Evolutionary conservation across 2,329 filamentous ascomycete genomes (phyloP), one percentile per base, ranked within the genome.

Genomic region (Penicillium hordei): DNA sequence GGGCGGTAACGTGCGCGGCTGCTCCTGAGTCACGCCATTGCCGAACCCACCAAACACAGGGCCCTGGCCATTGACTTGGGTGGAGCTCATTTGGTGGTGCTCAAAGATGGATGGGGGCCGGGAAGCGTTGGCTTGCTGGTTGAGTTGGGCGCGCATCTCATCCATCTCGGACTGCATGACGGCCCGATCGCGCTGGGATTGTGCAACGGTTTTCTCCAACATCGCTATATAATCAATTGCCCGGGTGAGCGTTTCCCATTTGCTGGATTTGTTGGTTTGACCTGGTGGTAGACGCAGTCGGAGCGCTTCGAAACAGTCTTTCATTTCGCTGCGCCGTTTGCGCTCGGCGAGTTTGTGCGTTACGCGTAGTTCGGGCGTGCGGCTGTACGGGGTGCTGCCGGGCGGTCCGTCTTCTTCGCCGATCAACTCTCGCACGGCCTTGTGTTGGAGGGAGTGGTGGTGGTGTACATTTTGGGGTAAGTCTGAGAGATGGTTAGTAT

Each of bases 291-390:
- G 70, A 31, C 77, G 75, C 38, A 73, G 65, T 31, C 79, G 73
- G 43, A 81, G 65, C 21, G 73, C 68, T 63, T 81, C 79, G 59
- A 81, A 81, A 49, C 79, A 79, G 63, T 80, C 78, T 59, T 81
- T 81, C 79, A 81, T 81, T 60, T 81, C 79, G 55, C 79, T 81
- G 45, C 79, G 77, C 38, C 79, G 78, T 65, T 81, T 81, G 17
- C 79, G 73, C 69, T 81, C 79, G 17, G 79, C 79, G 27, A 81
- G 65, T 59, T 81, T 81, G 60, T 81, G 79, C 10, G 78, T 81
- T 17, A 81, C 76, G 46, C 79, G 71, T 43, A 81, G 68, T 64
- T 81, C 79, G 2, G 79, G 79, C 2, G 79, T 81, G 43, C 79
- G 70, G 60, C 79, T 81, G 61, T 81, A 81, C 0, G 79, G 79